A percentile compares a stretch with the other conserved stretches of the same genome.
Conservation (phyloP, 345 rosid species). For the Jatropha curcas region DNA sequence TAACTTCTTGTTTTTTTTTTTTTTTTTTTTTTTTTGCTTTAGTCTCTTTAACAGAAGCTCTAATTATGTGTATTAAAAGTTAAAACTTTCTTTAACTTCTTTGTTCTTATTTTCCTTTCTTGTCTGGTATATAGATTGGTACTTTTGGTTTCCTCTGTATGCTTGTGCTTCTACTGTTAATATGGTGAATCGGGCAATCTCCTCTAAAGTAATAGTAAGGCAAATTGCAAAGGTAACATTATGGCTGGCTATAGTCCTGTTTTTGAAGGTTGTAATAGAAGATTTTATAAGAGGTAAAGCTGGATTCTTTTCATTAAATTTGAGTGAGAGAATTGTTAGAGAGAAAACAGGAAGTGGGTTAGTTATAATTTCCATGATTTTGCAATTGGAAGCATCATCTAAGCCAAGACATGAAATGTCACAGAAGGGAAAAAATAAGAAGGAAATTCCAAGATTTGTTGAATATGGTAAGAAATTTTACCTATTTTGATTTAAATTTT, state of each 20-base stretch:
- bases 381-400: constrained; percentile 48
- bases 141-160: constrained; percentile 80
- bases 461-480: constrained; percentile 40
- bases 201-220: constrained; percentile 21
- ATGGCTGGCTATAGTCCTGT: constrained; percentile 46
- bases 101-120: not conserved
- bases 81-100: not conserved
- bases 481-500: not conserved
- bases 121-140: constrained; percentile 59
- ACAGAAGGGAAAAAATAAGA: constrained; percentile 17
- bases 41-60: not conserved
- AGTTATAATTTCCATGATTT: constrained; percentile 61
- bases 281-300: constrained; percentile 30
- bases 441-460: constrained; percentile 18
- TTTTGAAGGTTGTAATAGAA: constrained; percentile 56
- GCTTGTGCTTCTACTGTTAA: constrained; percentile 56
- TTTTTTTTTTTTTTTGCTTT: too few species aligned
- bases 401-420: constrained; percentile 2
- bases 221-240: constrained; percentile 34
- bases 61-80: not conserved
- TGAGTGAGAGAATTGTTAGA: constrained; percentile 64
- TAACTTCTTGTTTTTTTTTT: not conserved
- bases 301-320: constrained; percentile 61
- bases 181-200: constrained; percentile 36
- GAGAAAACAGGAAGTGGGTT: constrained; percentile 83